Evolutionary conservation across 2,329 filamentous ascomycete genomes (phyloP), one percentile per base, ranked within the genome.

Genomic region (Septoria linicola): DNA sequence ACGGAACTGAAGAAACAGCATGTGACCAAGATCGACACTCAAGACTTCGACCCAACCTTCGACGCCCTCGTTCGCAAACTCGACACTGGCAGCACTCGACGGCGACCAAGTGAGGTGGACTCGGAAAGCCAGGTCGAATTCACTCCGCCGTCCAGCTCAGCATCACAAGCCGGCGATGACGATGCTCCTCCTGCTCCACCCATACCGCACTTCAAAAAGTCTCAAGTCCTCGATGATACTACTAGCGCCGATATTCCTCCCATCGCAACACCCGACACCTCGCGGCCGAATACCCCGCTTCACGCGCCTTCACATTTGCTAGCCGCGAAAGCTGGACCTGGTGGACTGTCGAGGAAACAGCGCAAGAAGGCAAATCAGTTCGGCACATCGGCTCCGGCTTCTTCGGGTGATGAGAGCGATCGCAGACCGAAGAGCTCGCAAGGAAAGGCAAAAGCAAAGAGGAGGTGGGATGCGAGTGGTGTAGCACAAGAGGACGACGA

Each of bases 391-490:
- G 80, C 81, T 2, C 80, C 82, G 13, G 79, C 75, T 6, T 95
- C 90, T 0, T 96, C 90, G 0, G 90, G 91, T 1, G 93, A 97
- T 62, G 93, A 97, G 63, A 79, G 77, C 0, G 73, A 77, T 14
- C 69, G 70, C 62, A 77, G 79, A 63, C 70, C 69, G 35, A 67
- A 76, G 20, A 71, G 77, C 10, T 77, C 74, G 41, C 69, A 78
- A 19, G 83, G 82, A 59, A 72, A 76, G 13, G 77, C 74, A 7
- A 97, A 97, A 76, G 91, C 89, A 69, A 89, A 89, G 63, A 83
- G 93, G 57, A 90, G 87, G 66, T 99, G 93, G 93, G 88, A 91
- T 65, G 88, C 87, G 4, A 89, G 96, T 67, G 93, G 93, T 3
- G 76, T 86, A 61, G 89, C 89, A 5, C 88, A 91, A 58, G 88